Evolutionary conservation across 352 stramenopile species (phyloP), one percentile per base, ranked within the genome.

Genomic region (Phytophthora pini): DNA sequence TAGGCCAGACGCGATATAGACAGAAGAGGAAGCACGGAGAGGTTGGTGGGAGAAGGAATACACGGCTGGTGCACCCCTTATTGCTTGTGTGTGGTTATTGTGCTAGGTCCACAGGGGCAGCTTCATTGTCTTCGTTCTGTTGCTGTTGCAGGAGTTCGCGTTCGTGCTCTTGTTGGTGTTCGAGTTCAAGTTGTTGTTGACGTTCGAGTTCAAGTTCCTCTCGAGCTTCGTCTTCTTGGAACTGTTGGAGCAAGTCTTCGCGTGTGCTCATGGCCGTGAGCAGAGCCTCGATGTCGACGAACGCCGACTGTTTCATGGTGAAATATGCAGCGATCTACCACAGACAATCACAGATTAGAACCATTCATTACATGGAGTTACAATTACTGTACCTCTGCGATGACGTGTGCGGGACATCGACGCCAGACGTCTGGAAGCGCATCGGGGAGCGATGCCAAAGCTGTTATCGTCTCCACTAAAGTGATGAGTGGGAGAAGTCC

Each of bases 361-460:
- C 2, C 31, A 36, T 36, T 0, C 31, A 12, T 36, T 7, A 36
- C 24, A 54, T 32, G 32, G 24, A 15, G n/a, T 12, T 32, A 32
- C 31, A 36, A 36, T 12, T 36, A 36, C 8, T 36, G 4, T 58
- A 90, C 83, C 77, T 87, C 65, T 53, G 71, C 76, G 15, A 92
- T 70, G 26, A 76, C 41, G 31, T 80, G 66, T 17, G 77, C 62
- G 8, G 72, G 64, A 15, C 78, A 80, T 39, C 50, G 32, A 44
- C 72, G 72, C 84, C 79, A 89, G 2, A 61, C 36, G 11, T 56
- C 47, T 26, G 84, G 81, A 27, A 92, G 58, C 15, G 72, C 71
- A 53, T 86, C 46, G 1, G 66, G 62, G 11, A 70, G 56, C 32
- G 66, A 80, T 2, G 66, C 70, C 12, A 84, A 61, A 12, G 65